Conservation (phyloP, 2,329 filamentous ascomycete species). For the Zalaria sp. region DNA sequence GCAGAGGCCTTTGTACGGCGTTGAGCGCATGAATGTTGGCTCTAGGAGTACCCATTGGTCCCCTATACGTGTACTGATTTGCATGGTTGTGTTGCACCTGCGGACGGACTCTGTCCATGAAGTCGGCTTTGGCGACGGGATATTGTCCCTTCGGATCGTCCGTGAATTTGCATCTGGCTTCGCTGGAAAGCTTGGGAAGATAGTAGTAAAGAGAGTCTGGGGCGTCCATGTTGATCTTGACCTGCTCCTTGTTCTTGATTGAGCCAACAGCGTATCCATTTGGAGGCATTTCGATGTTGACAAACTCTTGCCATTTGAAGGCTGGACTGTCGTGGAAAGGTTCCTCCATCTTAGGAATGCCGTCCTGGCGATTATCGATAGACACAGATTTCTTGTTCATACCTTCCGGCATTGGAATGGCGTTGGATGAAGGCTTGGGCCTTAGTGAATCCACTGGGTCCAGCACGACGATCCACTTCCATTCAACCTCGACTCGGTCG, state of each 20-base stretch:
- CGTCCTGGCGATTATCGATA: constrained; percentile 34
- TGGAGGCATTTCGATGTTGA: constrained; percentile 32
- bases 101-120: constrained; percentile 50
- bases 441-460: constrained; percentile 56
- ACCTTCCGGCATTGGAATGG: constrained; percentile 52
- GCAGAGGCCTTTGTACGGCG: background rate
- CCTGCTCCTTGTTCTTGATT: constrained; percentile 31
- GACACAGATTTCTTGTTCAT: constrained; percentile 32
- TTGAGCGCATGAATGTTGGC: background rate
- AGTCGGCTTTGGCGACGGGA: constrained; percentile 57
- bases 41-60: background rate
- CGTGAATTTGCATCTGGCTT: constrained; percentile 82
- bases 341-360: constrained; percentile 32
- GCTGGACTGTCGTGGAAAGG: constrained; percentile 30
- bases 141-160: constrained; percentile 51
- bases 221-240: constrained; percentile 57
- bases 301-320: constrained; percentile 53
- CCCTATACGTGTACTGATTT: constrained; percentile 1
- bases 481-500: constrained; percentile 64
- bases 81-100: constrained; percentile 14
- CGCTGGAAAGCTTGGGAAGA: constrained; percentile 71
- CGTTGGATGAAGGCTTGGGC: constrained; percentile 60
- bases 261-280: constrained; percentile 24
- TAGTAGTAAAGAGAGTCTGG: constrained; percentile 78
- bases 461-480: constrained; percentile 68